Evolutionary conservation across 768 basidiomycete species (phyloP), one percentile per base, ranked within the genome.

Genomic region (Pulveroboletus sp.): DNA sequence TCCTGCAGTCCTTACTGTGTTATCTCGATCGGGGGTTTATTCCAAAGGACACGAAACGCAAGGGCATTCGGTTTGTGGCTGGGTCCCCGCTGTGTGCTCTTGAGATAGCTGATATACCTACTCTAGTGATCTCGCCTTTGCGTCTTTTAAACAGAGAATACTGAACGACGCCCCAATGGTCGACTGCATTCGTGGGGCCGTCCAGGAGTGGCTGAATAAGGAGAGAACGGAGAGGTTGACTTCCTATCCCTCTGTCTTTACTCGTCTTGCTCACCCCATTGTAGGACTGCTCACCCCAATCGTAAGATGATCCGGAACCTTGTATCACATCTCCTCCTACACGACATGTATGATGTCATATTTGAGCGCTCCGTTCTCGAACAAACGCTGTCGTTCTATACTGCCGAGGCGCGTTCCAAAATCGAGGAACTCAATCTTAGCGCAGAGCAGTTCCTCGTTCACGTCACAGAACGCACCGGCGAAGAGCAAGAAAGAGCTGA

Each of bases 1-100:
- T 89, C 17, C 60, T 90, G 3, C 68, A 77, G 53, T 83, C 83
- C 0, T 66, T 90, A 24, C 67, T 90, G 45, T 78, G 86, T 3
- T 86, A 84, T 62, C 67, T 92, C 44, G 88, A 93, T 60, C 80
- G 85, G 59, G 73, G 75, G 0, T 89, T 83, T 55, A 73, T 88
- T 9, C 58, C 64, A 0, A 68, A 70, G 36, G 66, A 74, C 30
- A 67, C 70, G 26, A 65, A 69, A 11, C 48, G 72, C 13, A 57
- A 59, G 8, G 68, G 64, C 13, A 76, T 84, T 40, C 74, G 67
- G 86, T 85, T 55, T 18, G 73, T 45, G 24, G 31, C 4, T 24
- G 5, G 26, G 37, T 48, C 14, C 7, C 11, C 15, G 33, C 21
- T 24, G 11, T 14, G 39, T 26, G 14, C 30, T 18, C 27, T 10